Evolutionary conservation across 768 basidiomycete genomes (phyloP).

Genomic region (Lentinula detonsa): DNA sequence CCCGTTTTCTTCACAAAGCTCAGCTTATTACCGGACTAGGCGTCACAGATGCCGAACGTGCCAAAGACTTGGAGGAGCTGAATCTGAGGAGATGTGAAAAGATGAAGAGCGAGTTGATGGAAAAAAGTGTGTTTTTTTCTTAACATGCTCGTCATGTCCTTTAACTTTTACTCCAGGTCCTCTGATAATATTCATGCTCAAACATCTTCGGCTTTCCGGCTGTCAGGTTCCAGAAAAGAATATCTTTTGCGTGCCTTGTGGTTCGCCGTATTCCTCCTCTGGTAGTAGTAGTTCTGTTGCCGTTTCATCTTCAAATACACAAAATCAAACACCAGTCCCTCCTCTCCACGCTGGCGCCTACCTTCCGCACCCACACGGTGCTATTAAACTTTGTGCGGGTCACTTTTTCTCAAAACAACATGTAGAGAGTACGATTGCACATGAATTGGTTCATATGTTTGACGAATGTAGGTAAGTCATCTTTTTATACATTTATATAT

Average conservation of each 20-base stretch:
- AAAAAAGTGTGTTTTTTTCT: constrained; percentile 49
- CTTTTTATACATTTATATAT: neutral
- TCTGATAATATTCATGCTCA: constrained; percentile 83
- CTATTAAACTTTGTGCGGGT: constrained; percentile 82
- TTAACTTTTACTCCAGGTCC: constrained; percentile 54
- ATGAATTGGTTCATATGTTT: constrained; percentile 93
- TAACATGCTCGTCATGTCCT: constrained; percentile 6
- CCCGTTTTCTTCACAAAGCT: constrained; percentile 42
- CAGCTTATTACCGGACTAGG: constrained; percentile 44
- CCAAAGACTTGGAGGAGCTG: constrained; percentile 28
- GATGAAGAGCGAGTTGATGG: constrained; percentile 62
- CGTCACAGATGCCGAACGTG: constrained; percentile 39
- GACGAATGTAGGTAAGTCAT: constrained; percentile 62
- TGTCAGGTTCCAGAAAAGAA: constrained; percentile 66
- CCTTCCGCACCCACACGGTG: constrained; percentile 59
- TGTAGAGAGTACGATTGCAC: constrained; percentile 89
- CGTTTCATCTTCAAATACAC: neutral
- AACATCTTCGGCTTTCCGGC: constrained; percentile 76
- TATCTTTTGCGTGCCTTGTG: constrained; percentile 83
- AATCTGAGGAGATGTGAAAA: constrained; percentile 53
- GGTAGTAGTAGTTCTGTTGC: neutral
- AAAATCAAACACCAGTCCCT: neutral
- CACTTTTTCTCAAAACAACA: constrained; percentile 76
- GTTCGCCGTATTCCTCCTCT: constrained; percentile 16
- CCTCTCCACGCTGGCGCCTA: constrained; percentile 73